Evolutionary conservation across 768 basidiomycete species (phyloP).

Genomic region (Sutorius australiensis): DNA sequence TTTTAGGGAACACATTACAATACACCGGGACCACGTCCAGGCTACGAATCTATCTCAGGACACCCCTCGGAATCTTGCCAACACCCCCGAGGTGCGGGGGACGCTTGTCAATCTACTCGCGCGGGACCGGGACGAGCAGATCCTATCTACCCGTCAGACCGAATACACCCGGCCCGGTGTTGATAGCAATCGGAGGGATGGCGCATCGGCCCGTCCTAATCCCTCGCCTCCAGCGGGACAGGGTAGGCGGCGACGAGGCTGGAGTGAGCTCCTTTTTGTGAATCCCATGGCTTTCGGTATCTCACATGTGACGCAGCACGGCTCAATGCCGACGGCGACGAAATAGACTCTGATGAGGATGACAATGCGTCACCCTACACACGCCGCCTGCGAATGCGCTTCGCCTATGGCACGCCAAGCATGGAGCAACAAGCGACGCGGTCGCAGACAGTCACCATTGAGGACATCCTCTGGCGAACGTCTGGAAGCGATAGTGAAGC

Average conservation of each 20-base stretch:
- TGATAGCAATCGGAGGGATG: conserved; percentile 13
- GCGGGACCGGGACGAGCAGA: conserved; percentile 23
- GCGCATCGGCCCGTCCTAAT: conserved; percentile 3
- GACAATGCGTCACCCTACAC: conserved; percentile 47
- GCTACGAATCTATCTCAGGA: conserved; percentile 5
- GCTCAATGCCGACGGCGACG: conserved; percentile 54
- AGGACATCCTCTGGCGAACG: conserved; percentile 23
- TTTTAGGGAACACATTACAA: conserved; percentile 18
- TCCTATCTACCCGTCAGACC: conserved; percentile 1
- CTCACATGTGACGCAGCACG: conserved; percentile 27
- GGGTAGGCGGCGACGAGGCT: conserved; percentile 32
- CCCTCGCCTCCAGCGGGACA: conserved; percentile 13
- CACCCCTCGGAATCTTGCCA: conserved; percentile 20
- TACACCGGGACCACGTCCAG: conserved; percentile 14
- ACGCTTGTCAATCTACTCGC: conserved; percentile 22
- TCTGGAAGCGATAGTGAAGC: conserved; percentile 23
- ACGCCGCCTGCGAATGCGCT: conserved; percentile 44
- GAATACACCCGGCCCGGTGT: conserved; percentile 2
- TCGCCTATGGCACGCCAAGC: conserved; percentile 18
- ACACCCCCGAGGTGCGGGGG: conserved; percentile 23
- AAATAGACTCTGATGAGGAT: conserved; percentile 60
- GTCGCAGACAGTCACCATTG: conserved; percentile 27
- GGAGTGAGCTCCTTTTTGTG: conserved; percentile 23
- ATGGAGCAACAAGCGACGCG: conserved; percentile 29
- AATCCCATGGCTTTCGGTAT: neutral